Conservation (phyloP, 2,329 filamentous ascomycete species). For the Colletotrichum spaethianum region DNA sequence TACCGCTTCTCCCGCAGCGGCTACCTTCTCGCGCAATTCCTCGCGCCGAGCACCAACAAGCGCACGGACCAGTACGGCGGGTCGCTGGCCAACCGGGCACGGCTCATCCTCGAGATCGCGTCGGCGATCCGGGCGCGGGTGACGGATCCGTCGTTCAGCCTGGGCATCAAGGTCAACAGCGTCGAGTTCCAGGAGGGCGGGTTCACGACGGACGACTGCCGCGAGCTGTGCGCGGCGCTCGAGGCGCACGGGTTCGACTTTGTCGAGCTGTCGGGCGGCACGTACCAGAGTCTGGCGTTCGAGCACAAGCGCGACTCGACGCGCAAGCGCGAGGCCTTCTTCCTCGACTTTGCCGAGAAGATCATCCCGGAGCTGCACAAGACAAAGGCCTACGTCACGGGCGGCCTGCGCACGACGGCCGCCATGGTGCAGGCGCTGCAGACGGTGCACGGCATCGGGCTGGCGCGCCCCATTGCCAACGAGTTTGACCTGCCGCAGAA, state of each 20-base stretch:
- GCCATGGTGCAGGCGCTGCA: conserved; percentile 73
- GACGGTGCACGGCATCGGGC: conserved; percentile 71
- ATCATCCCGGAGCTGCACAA: conserved; percentile 61
- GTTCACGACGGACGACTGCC: conserved; percentile 65
- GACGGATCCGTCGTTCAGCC: conserved; percentile 54
- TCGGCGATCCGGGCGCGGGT: conserved; percentile 51
- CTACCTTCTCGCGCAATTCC: conserved; percentile 62
- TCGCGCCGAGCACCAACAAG: conserved; percentile 58
- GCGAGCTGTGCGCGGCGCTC: conserved; percentile 61
- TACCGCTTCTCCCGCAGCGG: conserved; percentile 45
- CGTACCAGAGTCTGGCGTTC: conserved; percentile 69
- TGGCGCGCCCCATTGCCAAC: conserved; percentile 57
- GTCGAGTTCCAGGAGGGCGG: conserved; percentile 69
- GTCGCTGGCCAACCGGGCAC: conserved; percentile 60
- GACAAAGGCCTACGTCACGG: conserved; percentile 72
- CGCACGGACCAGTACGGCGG: conserved; percentile 64
- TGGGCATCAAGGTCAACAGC: conserved; percentile 72
- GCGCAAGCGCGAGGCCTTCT: conserved; percentile 70
- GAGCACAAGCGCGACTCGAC: conserved; percentile 67
- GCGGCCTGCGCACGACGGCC: conserved; percentile 67
- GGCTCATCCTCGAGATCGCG: conserved; percentile 63
- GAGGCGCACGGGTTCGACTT: conserved; percentile 67
- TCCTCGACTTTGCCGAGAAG: conserved; percentile 71
- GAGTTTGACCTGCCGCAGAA: conserved; percentile 50
- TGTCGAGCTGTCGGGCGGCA: conserved; percentile 73